Percentiles rank a stretch among this genome's conserved stretches.
These are phyloP conservation scores for Candida oleophila DNA, from an alignment of 805 yeast species.

Conservation along the genomic window DNA sequence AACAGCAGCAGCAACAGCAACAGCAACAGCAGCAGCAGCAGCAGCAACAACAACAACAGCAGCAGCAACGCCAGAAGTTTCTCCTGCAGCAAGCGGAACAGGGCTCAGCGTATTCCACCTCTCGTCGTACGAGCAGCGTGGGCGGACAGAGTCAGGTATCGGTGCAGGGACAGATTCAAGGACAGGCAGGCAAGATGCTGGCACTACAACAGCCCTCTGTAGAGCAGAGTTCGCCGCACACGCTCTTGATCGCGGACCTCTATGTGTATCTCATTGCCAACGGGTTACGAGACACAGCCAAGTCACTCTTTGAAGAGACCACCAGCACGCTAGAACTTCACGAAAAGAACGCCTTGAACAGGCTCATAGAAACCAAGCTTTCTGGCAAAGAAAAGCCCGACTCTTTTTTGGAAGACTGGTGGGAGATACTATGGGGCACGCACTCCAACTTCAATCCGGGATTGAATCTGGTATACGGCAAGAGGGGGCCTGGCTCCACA, in stretches of 20 bases:
- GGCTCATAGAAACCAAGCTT: neutral
- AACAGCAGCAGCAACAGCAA: slow-evolving; percentile 6
- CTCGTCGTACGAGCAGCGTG: neutral
- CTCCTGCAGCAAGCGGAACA: slow-evolving; percentile 8
- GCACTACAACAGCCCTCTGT: too few relatives aligned
- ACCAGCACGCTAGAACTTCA: neutral
- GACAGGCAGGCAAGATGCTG: too few relatives aligned
- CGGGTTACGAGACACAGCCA: slow-evolving; percentile 1
- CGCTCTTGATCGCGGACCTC: slow-evolving; percentile 2
- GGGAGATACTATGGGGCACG: slow-evolving; percentile 3
- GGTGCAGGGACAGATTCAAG: too few relatives aligned
- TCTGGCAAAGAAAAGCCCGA: neutral
- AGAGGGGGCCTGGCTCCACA: neutral
- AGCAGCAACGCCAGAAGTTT: slow-evolving; percentile 11
- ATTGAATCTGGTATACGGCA: neutral
- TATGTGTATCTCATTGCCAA: neutral
- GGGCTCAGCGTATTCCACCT: too few relatives aligned
- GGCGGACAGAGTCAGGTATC: neutral
- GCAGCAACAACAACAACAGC: slow-evolving; percentile 9
- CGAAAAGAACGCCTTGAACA: neutral
- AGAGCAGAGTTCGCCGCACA: slow-evolving; percentile 2
- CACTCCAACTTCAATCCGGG: slow-evolving; percentile 1
- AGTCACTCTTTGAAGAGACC: slow-evolving; percentile 2
- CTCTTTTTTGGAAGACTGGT: slow-evolving; percentile 5
- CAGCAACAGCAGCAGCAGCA: slow-evolving; percentile 9